Conservation (phyloP, 352 stramenopile genomes). For the Paralagenidium karlingii region DNA sequence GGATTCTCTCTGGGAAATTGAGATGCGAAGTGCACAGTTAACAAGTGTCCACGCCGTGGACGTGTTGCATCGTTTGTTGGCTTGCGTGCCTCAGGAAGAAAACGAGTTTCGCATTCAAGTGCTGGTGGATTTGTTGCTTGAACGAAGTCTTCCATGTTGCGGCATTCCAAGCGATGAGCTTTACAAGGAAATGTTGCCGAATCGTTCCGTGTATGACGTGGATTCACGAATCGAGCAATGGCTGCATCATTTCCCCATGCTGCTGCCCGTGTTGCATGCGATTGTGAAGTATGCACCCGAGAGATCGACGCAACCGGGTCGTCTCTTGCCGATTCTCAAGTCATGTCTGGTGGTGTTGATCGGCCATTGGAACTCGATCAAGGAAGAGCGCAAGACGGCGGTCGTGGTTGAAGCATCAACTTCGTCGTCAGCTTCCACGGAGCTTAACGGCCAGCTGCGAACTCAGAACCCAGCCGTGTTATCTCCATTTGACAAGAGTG, state of each 20-base stretch:
- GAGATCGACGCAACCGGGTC: slow-evolving; percentile 26
- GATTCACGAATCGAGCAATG: slow-evolving; percentile 74
- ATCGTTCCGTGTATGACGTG: slow-evolving; percentile 71
- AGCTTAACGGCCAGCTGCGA: too few relatives aligned
- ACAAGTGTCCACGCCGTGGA: slow-evolving; percentile 47
- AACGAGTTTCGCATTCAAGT: slow-evolving; percentile 36
- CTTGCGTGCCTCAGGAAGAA: slow-evolving; percentile 11
- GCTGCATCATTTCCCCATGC: slow-evolving; percentile 69
- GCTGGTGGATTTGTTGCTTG: slow-evolving; percentile 55
- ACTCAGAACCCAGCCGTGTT: too few relatives aligned
- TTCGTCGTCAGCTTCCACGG: too few relatives aligned
- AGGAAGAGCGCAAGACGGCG: slow-evolving; percentile 34
- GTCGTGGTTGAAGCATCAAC: too few relatives aligned
- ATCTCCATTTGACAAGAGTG: too few relatives aligned
- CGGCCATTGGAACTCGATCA: slow-evolving; percentile 75
- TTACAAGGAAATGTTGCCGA: slow-evolving; percentile 75
- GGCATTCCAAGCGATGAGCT: slow-evolving; percentile 59
- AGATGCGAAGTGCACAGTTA: slow-evolving; percentile 43
- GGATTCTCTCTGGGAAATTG: slow-evolving; percentile 48
- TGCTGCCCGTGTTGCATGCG: slow-evolving; percentile 38
- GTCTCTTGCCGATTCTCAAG: slow-evolving; percentile 63
- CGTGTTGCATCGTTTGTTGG: slow-evolving; percentile 31
- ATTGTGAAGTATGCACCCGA: slow-evolving; percentile 22
- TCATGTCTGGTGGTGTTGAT: slow-evolving; percentile 57
- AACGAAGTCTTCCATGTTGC: slow-evolving; percentile 63